Evolutionary conservation across 2,329 filamentous ascomycete species (phyloP).

Genomic region (Pyrenophora graminea): DNA sequence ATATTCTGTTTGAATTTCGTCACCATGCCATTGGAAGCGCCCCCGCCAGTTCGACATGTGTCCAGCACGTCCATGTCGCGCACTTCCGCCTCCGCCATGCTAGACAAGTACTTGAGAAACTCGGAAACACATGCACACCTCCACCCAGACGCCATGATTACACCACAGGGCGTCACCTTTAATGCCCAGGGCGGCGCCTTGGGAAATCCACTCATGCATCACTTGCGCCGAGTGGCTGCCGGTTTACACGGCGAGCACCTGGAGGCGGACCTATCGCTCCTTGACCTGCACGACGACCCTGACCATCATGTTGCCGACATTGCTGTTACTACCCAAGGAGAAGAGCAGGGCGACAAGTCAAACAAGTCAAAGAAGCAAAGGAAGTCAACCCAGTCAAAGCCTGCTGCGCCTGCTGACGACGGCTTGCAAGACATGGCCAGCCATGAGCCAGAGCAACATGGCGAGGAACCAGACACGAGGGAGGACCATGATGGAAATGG

Average conservation of each 20-base stretch:
- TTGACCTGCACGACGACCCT: constrained; percentile 40
- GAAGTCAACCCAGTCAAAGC: too few species aligned
- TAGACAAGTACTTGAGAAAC: constrained; percentile 49
- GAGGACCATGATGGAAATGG: constrained; percentile 25
- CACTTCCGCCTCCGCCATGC: constrained; percentile 38
- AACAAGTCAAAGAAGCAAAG: background rate
- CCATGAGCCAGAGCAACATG: constrained; percentile 40
- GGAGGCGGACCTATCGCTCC: constrained; percentile 49
- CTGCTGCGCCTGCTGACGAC: constrained; percentile 8
- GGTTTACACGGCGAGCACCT: constrained; percentile 58
- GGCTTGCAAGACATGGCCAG: constrained; percentile 52
- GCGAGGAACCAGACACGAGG: constrained; percentile 39
- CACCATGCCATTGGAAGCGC: constrained; percentile 40
- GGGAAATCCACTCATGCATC: constrained; percentile 57
- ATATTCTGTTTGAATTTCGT: constrained; percentile 2
- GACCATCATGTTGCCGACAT: background rate
- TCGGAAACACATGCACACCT: constrained; percentile 50
- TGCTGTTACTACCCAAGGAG: background rate
- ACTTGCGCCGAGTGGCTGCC: constrained; percentile 57
- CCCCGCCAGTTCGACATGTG: constrained; percentile 45
- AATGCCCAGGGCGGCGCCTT: constrained; percentile 49
- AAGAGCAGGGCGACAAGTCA: constrained; percentile 16
- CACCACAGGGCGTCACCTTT: constrained; percentile 49
- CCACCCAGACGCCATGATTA: constrained; percentile 55
- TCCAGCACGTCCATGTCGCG: constrained; percentile 38